A percentile compares a stretch with the other conserved stretches of the same genome.
These are phyloP conservation scores for Prunus salicina DNA, from an alignment of 306 rosid genomes.

Conservation along the genomic window DNA sequence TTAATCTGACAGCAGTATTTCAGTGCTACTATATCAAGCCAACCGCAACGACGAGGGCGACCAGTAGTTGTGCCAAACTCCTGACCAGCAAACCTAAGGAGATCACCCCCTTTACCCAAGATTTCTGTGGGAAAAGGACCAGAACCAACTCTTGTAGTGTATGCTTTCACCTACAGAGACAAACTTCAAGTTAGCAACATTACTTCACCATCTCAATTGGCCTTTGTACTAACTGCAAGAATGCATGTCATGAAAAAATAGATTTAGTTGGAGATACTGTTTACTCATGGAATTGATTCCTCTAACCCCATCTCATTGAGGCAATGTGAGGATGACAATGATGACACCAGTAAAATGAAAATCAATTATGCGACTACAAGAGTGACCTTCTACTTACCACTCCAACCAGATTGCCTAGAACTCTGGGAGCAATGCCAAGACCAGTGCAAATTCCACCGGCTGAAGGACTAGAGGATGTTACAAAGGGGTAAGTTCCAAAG, in stretches of 20 bases:
- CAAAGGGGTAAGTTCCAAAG: slow-evolving; percentile 97
- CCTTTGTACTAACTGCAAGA: not conserved
- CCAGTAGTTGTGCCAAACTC: slow-evolving; percentile 99
- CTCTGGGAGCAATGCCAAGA: slow-evolving; percentile 93
- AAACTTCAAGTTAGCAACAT: slow-evolving; percentile 24
- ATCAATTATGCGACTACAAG: not conserved
- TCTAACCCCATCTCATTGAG: not conserved
- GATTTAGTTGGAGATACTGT: not conserved
- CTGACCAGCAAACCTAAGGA: slow-evolving; percentile 84
- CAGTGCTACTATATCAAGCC: slow-evolving; percentile 90
- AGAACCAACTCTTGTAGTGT: slow-evolving; percentile 95
- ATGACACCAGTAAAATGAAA: not conserved
- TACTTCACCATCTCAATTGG: not conserved
- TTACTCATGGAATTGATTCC: not conserved
- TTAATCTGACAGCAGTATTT: slow-evolving; percentile 80
- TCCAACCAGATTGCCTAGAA: slow-evolving; percentile 88
- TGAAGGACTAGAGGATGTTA: slow-evolving; percentile 93
- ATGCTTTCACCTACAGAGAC: slow-evolving; percentile 82
- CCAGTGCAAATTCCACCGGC: slow-evolving; percentile 98
- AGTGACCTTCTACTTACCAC: slow-evolving; percentile 59
- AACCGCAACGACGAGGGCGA: slow-evolving; percentile 97
- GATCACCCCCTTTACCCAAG: slow-evolving; percentile 78
- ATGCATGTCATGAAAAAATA: not conserved
- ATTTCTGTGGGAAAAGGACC: slow-evolving; percentile 97
- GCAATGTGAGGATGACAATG: not conserved